Evolutionary conservation across 352 stramenopile species (phyloP).

Genomic region (Pythium aquatile): DNA sequence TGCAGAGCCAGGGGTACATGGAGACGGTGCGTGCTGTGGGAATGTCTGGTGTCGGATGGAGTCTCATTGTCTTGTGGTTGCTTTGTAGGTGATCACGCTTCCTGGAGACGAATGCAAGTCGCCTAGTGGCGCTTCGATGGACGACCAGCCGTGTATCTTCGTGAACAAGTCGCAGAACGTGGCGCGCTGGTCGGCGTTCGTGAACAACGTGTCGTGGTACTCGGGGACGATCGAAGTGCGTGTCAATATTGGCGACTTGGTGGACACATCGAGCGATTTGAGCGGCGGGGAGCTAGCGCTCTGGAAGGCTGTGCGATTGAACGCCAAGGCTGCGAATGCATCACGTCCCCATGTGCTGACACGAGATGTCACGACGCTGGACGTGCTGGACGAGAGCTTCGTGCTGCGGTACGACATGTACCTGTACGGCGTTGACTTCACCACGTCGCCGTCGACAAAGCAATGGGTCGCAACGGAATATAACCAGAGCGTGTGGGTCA

Average conservation of each 20-base stretch:
- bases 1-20: constrained; percentile 75
- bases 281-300: constrained; percentile 11
- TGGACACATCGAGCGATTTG: constrained; percentile 36
- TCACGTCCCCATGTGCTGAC: not conserved
- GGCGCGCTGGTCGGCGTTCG: constrained; percentile 64
- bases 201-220: constrained; percentile 72
- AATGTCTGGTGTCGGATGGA: not conserved
- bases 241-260: constrained; percentile 43
- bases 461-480: constrained; percentile 51
- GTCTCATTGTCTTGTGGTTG: not conserved
- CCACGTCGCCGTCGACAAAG: constrained; percentile 37
- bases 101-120: constrained; percentile 49
- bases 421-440: constrained; percentile 62
- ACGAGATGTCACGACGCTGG: constrained; percentile 15
- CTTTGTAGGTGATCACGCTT: constrained; percentile 42
- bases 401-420: constrained; percentile 64
- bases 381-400: constrained; percentile 48
- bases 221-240: constrained; percentile 62
- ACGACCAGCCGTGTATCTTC: constrained; percentile 54
- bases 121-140: constrained; percentile 4
- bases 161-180: constrained; percentile 53
- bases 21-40: constrained; percentile 40
- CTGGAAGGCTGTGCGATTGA: constrained; percentile 5
- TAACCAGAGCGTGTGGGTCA: constrained; percentile 80
- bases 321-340: not conserved